Base-by-base conservation (phyloP, 2,329 filamentous ascomycete genomes). In the Pseudocercospora macadamiae region DNA sequence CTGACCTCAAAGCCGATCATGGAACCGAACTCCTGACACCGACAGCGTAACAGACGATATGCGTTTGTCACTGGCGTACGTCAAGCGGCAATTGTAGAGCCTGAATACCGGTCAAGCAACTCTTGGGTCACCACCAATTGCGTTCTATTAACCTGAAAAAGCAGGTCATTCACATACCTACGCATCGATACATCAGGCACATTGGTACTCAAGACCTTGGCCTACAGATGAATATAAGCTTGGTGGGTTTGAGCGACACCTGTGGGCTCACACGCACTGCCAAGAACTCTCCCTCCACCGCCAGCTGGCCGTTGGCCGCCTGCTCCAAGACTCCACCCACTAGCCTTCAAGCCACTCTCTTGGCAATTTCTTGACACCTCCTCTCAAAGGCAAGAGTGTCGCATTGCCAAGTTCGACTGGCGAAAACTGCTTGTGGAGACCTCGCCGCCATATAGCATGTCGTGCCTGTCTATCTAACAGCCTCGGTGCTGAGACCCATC, bases 301-400 rank as follows among this genome's bases (percentile, higher is more conserved):
- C 21, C 14, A 26, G 42, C 42, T 26, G 23, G 10, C 23, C 19
- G 23, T 47, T 47, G 23, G 42, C 42, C 42, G 42, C 42, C 26
- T 23, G 42, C 42, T 47, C 21, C 23, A 28, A 47, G 23, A 47
- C 21, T 47, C 42, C 42, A 28, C 42, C 42, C 21, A 47, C 16
- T 47, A 47, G 42, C 16, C 42, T 47, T 28, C 16, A 19, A 47
- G 42, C 42, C 23, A 47, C 42, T 21, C 7, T 10, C 42, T 60
- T 60, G 57, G 57, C 57, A 51, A 49, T 53, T 47, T 30, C 57
- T 56, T 60, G 57, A 47, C 57, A 60, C 53, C 52, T 60, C 26
- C 48, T 49, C 32, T 48, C 55, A 42, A 21, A 32, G 52, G 57
- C 51, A 60, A 47, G 53, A 53, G 16, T 48, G 49, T 48, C 37